Evolutionary conservation across 345 rosid genomes (phyloP).

Genomic region (Eucalyptus dawsonii): DNA sequence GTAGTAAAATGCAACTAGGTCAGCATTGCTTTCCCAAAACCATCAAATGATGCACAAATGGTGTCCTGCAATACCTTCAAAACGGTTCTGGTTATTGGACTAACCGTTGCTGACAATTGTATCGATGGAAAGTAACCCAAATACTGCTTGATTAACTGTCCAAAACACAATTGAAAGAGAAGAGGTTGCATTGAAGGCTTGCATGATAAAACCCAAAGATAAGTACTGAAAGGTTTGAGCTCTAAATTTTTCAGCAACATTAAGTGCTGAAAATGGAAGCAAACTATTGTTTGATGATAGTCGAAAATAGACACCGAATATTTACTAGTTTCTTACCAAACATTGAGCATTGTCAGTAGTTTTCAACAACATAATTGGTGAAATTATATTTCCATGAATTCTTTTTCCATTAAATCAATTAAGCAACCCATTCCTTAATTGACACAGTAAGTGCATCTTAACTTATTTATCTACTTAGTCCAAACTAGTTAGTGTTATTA

Average conservation of each 20-base stretch:
- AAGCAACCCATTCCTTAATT: neutral
- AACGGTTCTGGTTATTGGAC: conserved; percentile 98
- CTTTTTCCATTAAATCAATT: neutral
- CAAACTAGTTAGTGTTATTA: neutral
- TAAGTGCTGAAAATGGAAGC: neutral
- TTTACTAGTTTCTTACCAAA: neutral
- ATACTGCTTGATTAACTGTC: conserved; percentile 80
- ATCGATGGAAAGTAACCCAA: conserved; percentile 77
- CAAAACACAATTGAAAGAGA: neutral
- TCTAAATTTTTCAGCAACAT: neutral
- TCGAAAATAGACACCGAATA: neutral
- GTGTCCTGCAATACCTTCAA: conserved; percentile 51
- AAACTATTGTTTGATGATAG: neutral
- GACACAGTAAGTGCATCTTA: neutral
- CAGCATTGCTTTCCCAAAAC: neutral
- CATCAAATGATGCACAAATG: neutral
- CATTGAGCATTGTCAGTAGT: neutral
- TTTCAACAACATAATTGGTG: neutral
- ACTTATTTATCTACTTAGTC: neutral
- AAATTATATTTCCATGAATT: neutral
- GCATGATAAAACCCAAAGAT: neutral
- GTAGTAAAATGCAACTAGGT: neutral
- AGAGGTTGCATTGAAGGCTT: neutral
- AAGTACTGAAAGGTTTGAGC: neutral
- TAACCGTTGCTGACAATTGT: conserved; percentile 73